Conservation (phyloP, 495 filamentous ascomycete genomes). For the Gamarada debralockiae region DNA sequence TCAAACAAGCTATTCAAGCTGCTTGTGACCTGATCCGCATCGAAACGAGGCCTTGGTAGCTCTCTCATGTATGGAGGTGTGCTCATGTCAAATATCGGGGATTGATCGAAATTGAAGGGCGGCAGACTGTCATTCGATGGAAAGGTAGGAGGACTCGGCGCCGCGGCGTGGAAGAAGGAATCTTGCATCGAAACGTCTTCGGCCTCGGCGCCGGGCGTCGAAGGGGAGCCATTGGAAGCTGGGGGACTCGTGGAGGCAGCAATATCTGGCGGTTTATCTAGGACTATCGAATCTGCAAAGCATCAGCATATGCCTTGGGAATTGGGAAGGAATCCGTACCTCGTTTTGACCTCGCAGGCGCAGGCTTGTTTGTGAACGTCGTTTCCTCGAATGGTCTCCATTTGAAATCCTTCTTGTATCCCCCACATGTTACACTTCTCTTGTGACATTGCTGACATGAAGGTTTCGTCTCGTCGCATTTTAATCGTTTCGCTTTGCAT, state of each 20-base stretch:
- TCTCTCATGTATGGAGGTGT: slow-evolving; percentile 23
- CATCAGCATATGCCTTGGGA: slow-evolving; percentile 7
- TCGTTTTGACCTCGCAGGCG: slow-evolving; percentile 42
- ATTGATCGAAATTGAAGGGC: slow-evolving; percentile 19
- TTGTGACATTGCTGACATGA: slow-evolving; percentile 69
- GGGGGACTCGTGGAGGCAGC: slow-evolving; percentile 14
- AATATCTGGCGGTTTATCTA: slow-evolving; percentile 16
- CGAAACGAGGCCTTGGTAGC: slow-evolving; percentile 18
- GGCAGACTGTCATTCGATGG: not conserved
- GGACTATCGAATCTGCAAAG: slow-evolving; percentile 9
- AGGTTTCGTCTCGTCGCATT: slow-evolving; percentile 79
- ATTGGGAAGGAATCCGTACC: slow-evolving; percentile 28
- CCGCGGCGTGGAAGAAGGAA: slow-evolving; percentile 22
- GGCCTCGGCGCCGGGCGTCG: slow-evolving; percentile 14
- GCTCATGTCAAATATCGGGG: slow-evolving; percentile 25
- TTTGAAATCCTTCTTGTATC: slow-evolving; percentile 83
- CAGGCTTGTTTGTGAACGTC: slow-evolving; percentile 47
- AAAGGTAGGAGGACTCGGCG: slow-evolving; percentile 13
- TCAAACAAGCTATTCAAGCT: slow-evolving; percentile 31
- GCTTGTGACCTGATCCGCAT: slow-evolving; percentile 23
- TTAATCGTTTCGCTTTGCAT: slow-evolving; percentile 77
- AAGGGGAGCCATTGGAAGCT: slow-evolving; percentile 16
- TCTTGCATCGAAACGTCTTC: slow-evolving; percentile 21
- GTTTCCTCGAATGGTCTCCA: slow-evolving; percentile 76
- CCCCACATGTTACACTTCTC: slow-evolving; percentile 67